Percentiles rank a stretch among this genome's conserved stretches.
phyloP scores from a whole-genome alignment of 306 rosid genomes.

The Pyrus communis region DNA sequence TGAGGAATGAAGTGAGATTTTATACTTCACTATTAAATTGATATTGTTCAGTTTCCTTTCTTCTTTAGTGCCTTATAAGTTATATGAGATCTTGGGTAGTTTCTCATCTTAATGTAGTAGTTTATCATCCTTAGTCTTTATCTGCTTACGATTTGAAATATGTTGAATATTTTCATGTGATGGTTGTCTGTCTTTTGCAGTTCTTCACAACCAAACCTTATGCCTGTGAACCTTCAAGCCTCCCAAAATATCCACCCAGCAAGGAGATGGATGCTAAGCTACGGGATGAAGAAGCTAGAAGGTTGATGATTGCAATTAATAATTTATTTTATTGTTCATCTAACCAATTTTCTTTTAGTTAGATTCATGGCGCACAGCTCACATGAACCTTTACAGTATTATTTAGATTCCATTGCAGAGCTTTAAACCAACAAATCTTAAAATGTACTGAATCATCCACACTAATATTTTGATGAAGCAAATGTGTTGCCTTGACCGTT shows the following conservation, averaged over 20 bases:
- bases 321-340: conserved; percentile 3
- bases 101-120: not conserved
- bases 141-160: not conserved
- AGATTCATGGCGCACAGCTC: not conserved
- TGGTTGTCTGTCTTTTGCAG: conserved; percentile 43
- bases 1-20: conserved; percentile 73
- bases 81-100: not conserved
- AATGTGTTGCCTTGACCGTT: not conserved
- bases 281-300: conserved; percentile 97
- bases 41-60: not conserved
- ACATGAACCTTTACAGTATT: not conserved
- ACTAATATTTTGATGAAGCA: not conserved
- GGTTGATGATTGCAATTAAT: conserved; percentile 39
- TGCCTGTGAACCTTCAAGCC: conserved; percentile 98
- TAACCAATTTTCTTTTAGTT: not conserved
- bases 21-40: conserved; percentile 8
- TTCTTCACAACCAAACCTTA: conserved; percentile 84
- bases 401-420: not conserved
- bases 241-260: conserved; percentile 98
- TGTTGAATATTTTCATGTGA: not conserved
- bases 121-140: not conserved
- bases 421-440: not conserved
- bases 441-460: not conserved
- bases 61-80: not conserved
- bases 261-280: conserved; percentile 99